Percentiles rank a stretch among this genome's conserved stretches.
Conservation (phyloP, 176 grass and related monocot species). For the Oryza brachyantha region DNA sequence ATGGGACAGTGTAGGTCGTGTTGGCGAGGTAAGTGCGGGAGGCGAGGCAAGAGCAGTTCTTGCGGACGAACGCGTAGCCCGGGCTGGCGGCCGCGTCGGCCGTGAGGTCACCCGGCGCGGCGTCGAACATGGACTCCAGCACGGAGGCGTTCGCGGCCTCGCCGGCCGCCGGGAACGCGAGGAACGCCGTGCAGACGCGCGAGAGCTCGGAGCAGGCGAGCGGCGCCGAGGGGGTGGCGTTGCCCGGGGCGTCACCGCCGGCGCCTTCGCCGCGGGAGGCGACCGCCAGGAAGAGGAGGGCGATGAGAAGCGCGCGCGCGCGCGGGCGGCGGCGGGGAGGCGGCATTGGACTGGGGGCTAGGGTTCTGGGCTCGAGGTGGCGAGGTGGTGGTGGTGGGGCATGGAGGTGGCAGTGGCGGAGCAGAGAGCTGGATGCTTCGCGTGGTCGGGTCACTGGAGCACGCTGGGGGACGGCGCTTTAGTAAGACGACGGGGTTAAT, state of each 20-base stretch:
- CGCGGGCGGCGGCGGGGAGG: constrained; percentile 25
- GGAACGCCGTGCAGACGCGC: constrained; percentile 93
- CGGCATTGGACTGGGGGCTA: constrained; percentile 43
- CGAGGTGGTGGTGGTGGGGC: constrained; percentile 28
- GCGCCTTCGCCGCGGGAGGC: neutral
- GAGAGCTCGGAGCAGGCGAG: constrained; percentile 77
- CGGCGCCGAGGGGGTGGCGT: constrained; percentile 41
- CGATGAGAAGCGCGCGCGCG: neutral
- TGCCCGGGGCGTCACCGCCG: neutral
- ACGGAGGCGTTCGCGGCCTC: constrained; percentile 28
- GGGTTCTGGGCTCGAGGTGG: constrained; percentile 47
- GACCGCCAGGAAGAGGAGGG: constrained; percentile 24
- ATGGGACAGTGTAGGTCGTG: constrained; percentile 77
- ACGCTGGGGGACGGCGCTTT: constrained; percentile 30
- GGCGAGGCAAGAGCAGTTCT: constrained; percentile 96
- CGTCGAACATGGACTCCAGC: constrained; percentile 91
- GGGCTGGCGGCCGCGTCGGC: constrained; percentile 75
- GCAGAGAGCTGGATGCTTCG: constrained; percentile 44
- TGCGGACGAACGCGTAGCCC: constrained; percentile 82
- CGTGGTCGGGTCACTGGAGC: constrained; percentile 30
- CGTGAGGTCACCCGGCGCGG: constrained; percentile 65
- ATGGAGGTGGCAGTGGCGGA: constrained; percentile 36
- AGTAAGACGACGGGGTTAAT: constrained; percentile 4
- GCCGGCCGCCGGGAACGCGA: constrained; percentile 59
- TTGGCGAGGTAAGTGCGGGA: constrained; percentile 78